Conservation (phyloP, 306 rosid genomes). For the Prunus dulcis region DNA sequence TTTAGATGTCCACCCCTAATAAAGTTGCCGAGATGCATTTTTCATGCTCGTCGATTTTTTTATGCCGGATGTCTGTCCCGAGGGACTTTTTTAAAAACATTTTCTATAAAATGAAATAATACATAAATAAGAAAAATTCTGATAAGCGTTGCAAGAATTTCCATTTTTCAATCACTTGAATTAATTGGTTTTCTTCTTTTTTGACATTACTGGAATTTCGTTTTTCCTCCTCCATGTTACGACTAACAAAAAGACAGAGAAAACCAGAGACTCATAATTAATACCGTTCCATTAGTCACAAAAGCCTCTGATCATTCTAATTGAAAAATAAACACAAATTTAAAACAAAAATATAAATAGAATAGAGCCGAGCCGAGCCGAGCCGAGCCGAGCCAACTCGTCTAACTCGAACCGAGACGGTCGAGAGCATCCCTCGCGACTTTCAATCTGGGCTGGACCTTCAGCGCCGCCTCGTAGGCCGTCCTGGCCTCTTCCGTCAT, state of each 20-base stretch:
- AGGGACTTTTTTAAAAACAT: too few relatives aligned
- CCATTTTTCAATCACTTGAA: too few relatives aligned
- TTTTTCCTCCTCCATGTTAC: too few relatives aligned
- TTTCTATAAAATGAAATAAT: too few relatives aligned
- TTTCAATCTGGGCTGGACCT: slow-evolving; percentile 41
- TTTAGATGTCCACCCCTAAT: too few relatives aligned
- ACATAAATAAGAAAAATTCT: too few relatives aligned
- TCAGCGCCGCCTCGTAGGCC: slow-evolving; percentile 68
- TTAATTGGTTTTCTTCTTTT: too few relatives aligned
- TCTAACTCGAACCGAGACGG: slow-evolving; percentile 34
- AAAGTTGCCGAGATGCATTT: too few relatives aligned
- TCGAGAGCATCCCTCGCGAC: slow-evolving; percentile 59
- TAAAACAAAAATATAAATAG: neutral
- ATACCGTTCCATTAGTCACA: neutral
- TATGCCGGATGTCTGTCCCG: too few relatives aligned
- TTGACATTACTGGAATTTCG: too few relatives aligned
- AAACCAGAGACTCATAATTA: neutral
- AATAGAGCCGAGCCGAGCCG: neutral
- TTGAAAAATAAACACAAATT: neutral
- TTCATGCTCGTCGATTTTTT: too few relatives aligned
- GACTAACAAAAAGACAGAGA: neutral
- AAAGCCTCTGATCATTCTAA: neutral
- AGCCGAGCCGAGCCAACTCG: neutral
- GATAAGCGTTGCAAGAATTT: too few relatives aligned
- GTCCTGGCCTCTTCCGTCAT: slow-evolving; percentile 67